A percentile compares a stretch with the other conserved stretches of the same genome.
phyloP scores from a whole-genome alignment of 1,284 basidiomycete genomes.

The Cutaneotrichosporon spelunceum region DNA sequence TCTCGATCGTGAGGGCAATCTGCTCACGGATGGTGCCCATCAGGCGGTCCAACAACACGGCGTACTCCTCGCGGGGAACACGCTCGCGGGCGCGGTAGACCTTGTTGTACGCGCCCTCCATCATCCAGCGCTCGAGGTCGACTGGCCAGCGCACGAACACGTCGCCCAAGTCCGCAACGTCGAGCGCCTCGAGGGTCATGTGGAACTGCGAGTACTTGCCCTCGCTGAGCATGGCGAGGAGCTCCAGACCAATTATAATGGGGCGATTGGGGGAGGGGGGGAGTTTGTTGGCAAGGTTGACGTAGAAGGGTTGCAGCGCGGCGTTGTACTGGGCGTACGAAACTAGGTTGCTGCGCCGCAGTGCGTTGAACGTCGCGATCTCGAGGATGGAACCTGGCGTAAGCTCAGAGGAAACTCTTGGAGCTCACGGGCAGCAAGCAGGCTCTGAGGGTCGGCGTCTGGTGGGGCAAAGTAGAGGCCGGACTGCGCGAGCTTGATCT shows the following conservation, averaged over 20 bases:
- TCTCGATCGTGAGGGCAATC: slow-evolving; percentile 52
- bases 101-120: slow-evolving; percentile 98
- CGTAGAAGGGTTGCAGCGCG: slow-evolving; percentile 88
- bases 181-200: slow-evolving; percentile 93
- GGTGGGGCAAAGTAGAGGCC: slow-evolving; percentile 51
- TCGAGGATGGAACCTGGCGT: slow-evolving; percentile 83
- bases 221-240: slow-evolving; percentile 89
- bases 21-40: slow-evolving; percentile 50
- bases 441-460: slow-evolving; percentile 40
- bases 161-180: slow-evolving; percentile 63
- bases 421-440: slow-evolving; percentile 48
- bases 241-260: slow-evolving; percentile 84
- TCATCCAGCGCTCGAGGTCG: slow-evolving; percentile 91
- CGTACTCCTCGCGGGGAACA: slow-evolving; percentile 54
- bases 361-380: slow-evolving; percentile 89
- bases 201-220: slow-evolving; percentile 98
- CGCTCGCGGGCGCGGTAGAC: slow-evolving; percentile 93
- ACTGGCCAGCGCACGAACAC: slow-evolving; percentile 80
- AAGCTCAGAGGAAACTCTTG: not conserved
- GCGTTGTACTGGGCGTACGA: slow-evolving; percentile 94
- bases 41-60: slow-evolving; percentile 47
- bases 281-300: slow-evolving; percentile 71
- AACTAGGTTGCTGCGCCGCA: slow-evolving; percentile 79
- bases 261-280: slow-evolving; percentile 80
- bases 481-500: slow-evolving; percentile 50